phyloP scores from a whole-genome alignment of 495 filamentous ascomycete species.

The Echria macrotheca region DNA sequence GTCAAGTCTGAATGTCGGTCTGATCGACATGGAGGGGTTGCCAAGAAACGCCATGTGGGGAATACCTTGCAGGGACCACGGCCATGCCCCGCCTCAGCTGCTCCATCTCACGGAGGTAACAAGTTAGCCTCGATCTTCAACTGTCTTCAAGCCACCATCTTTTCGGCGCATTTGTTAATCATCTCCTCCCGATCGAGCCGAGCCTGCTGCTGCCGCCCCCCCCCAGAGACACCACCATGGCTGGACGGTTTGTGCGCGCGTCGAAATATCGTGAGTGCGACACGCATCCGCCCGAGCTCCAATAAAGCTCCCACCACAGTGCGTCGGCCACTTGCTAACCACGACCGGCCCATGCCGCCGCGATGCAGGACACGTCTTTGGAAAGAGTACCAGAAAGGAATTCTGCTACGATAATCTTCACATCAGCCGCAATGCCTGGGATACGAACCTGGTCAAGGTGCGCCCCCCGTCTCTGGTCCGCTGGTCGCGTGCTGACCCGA shows the following conservation, averaged over 20 bases:
- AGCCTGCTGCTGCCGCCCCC: neutral
- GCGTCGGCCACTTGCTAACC: constrained; percentile 16
- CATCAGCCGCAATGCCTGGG: constrained; percentile 97
- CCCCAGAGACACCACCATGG: constrained; percentile 60
- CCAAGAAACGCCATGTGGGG: neutral
- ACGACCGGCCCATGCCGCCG: too few species aligned
- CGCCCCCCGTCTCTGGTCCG: too few species aligned
- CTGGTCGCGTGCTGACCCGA: constrained; percentile 22
- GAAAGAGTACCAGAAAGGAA: constrained; percentile 86
- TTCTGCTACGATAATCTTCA: constrained; percentile 91
- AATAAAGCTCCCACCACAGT: constrained; percentile 10
- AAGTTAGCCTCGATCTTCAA: too few species aligned
- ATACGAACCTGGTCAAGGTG: constrained; percentile 96
- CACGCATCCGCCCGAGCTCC: constrained; percentile 19
- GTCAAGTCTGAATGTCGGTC: too few species aligned
- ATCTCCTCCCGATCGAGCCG: too few species aligned
- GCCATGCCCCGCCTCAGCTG: neutral
- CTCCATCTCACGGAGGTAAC: neutral
- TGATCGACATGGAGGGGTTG: neutral
- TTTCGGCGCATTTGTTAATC: too few species aligned
- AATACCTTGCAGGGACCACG: neutral
- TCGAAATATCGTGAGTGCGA: constrained; percentile 88
- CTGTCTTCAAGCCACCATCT: neutral
- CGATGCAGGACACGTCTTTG: constrained; percentile 97
- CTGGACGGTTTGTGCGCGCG: constrained; percentile 94